phyloP scores from a whole-genome alignment of 2,329 filamentous ascomycete species.

The Fusarium sp. region DNA sequence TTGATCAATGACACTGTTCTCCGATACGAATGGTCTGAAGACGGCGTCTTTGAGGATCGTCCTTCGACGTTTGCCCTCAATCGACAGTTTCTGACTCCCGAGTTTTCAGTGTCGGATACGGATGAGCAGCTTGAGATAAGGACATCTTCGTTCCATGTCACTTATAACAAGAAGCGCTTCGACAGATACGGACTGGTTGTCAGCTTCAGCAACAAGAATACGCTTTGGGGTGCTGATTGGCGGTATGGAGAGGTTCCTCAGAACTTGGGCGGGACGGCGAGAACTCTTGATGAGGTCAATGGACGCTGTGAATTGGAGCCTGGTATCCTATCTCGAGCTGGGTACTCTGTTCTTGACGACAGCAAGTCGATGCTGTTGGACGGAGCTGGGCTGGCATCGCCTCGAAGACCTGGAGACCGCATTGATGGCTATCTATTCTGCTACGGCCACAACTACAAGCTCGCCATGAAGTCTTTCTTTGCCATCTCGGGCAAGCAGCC shows the following conservation, averaged over 20 bases:
- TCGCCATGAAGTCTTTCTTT: constrained; percentile 66
- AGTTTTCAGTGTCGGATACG: constrained; percentile 61
- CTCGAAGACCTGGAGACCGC: constrained; percentile 58
- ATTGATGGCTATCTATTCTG: constrained; percentile 71
- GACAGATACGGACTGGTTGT: constrained; percentile 61
- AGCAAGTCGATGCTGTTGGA: constrained; percentile 68
- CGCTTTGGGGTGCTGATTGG: constrained; percentile 53
- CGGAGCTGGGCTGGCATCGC: constrained; percentile 62
- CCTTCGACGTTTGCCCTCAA: constrained; percentile 72
- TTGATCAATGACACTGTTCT: constrained; percentile 67
- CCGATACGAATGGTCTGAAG: constrained; percentile 72
- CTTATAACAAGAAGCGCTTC: constrained; percentile 70
- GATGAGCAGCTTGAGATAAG: constrained; percentile 64
- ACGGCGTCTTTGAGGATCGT: constrained; percentile 71
- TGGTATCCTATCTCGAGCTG: constrained; percentile 63
- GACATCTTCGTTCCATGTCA: constrained; percentile 66
- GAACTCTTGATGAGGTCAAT: constrained; percentile 66
- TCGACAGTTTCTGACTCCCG: constrained; percentile 55
- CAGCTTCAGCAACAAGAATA: constrained; percentile 55
- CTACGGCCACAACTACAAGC: constrained; percentile 68
- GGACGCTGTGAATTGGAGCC: constrained; percentile 62
- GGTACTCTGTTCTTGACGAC: constrained; percentile 67
- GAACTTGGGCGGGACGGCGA: constrained; percentile 61
- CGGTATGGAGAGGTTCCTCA: constrained; percentile 59
- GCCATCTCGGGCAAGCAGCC: constrained; percentile 68